Evolutionary conservation across 257 asterid genomes (phyloP).

Genomic region (Avicennia marina): DNA sequence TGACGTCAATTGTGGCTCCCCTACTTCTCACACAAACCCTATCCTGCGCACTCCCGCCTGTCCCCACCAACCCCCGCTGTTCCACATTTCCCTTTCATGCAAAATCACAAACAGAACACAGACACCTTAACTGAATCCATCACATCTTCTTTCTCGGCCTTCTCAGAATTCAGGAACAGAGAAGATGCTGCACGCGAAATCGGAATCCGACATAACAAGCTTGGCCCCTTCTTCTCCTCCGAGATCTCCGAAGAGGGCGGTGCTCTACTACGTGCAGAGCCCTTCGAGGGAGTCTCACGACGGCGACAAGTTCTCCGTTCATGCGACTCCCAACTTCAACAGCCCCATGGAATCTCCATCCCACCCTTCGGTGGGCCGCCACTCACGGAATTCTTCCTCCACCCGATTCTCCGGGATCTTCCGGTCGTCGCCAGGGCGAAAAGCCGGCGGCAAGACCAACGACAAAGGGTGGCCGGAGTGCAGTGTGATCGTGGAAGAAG

Average conservation of each 20-base stretch:
- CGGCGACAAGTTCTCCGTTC: constrained; percentile 89
- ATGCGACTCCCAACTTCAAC: constrained; percentile 70
- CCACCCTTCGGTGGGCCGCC: constrained; percentile 86
- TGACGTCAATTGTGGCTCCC: too few species aligned
- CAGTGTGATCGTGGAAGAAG: constrained; percentile 82
- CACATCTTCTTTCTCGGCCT: too few species aligned
- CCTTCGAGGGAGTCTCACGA: constrained; percentile 92
- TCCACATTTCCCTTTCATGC: too few species aligned
- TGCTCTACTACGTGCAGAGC: constrained; percentile 77
- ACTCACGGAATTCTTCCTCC: constrained; percentile 80
- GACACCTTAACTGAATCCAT: too few species aligned
- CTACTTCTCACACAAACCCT: too few species aligned
- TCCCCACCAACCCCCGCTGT: too few species aligned
- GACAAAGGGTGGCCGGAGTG: constrained; percentile 99
- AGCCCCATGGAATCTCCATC: constrained; percentile 97
- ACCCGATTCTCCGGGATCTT: constrained; percentile 85
- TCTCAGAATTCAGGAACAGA: too few species aligned
- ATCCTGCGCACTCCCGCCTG: too few species aligned
- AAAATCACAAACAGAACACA: too few species aligned
- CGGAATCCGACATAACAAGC: constrained; percentile 86
- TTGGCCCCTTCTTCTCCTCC: constrained; percentile 93
- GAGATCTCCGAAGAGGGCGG: constrained; percentile 73
- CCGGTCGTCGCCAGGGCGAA: constrained; percentile 75
- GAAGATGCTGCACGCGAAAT: constrained; percentile 77
- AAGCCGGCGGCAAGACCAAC: constrained; percentile 48